Evolutionary conservation across 345 rosid genomes (phyloP).

Genomic region (Eucalyptus coolabah): DNA sequence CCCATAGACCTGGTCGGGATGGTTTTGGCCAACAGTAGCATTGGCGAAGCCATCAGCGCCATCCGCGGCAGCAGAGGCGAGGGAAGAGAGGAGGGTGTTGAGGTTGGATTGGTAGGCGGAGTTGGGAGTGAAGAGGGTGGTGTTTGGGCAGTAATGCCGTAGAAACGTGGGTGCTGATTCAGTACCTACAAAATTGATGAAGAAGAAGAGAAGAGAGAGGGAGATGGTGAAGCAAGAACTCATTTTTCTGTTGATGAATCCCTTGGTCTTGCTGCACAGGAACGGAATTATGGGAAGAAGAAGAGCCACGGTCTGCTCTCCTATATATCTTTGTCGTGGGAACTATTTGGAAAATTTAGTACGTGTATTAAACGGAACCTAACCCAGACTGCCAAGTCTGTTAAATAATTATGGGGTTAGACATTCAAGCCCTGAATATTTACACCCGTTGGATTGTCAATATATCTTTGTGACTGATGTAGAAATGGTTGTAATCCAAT

Average conservation of each 20-base stretch:
- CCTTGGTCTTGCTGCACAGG: background rate
- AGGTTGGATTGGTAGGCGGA: background rate
- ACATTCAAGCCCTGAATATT: background rate
- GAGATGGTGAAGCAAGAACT: background rate
- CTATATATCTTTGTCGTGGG: background rate
- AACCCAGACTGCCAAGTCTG: background rate
- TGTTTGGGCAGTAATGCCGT: background rate
- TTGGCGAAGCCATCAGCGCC: background rate
- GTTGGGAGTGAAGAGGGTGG: background rate
- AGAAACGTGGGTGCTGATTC: background rate
- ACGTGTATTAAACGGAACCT: background rate
- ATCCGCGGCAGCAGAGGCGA: background rate
- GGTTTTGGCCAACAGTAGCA: background rate
- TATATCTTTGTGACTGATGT: too few relatives aligned
- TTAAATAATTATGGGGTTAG: background rate
- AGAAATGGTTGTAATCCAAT: too few relatives aligned
- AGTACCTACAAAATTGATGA: background rate
- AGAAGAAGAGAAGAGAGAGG: background rate
- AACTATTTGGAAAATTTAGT: background rate
- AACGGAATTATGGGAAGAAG: background rate
- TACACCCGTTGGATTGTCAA: background rate
- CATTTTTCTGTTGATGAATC: background rate
- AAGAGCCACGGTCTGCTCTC: background rate
- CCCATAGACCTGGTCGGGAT: slow-evolving; percentile 7
- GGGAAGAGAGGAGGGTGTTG: background rate